Evolutionary conservation across 371 early-diverging fungal species (phyloP), one percentile per base, ranked within the genome.

Genomic region (Mucor plumbeus): DNA sequence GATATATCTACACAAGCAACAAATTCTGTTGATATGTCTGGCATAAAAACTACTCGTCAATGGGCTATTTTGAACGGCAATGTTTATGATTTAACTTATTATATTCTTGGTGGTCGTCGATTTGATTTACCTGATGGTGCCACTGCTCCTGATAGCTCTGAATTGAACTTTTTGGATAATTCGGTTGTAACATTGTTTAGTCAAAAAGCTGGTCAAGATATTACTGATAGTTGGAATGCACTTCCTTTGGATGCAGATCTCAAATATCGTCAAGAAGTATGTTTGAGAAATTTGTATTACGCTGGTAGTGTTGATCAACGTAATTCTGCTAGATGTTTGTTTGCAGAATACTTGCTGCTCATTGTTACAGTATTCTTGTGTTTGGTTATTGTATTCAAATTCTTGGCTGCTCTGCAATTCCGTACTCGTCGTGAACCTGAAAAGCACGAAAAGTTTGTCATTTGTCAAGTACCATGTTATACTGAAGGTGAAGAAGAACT

Each of bases 361-460:
- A 91, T 85, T 33, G 83, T 90, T 39, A 90, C 97, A 5, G 82
- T 83, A 14, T 74, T 94, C 40, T 75, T 96, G 61, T 91, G 93
- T 39, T 75, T 87, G 59, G 92, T 97, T 31, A 92, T 97, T 55
- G 83, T 91, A 57, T 86, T 96, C 78, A 97, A 96, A 80, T 95
- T 94, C 61, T 78, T 95, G 71, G 92, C 97, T 14, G 97, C 98
- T 3, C 75, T 98, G 61, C 97, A 95, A 75, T 81, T 87, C 71
- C 81, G 78, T 35, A 75, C 85, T 4, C 72, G 73, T 19, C 87
- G 88, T 7, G 90, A 91, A 1, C 95, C 96, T 0, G 93, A 95
- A 70, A 89, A 90, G 41, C 91, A 92, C 44, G 92, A 94, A 70
- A 92, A 93, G 79, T 98, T 98, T 80, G 92, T 94, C 26, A 93